phyloP scores from a whole-genome alignment of 768 basidiomycete genomes.

The Gymnopilus dilepis region DNA sequence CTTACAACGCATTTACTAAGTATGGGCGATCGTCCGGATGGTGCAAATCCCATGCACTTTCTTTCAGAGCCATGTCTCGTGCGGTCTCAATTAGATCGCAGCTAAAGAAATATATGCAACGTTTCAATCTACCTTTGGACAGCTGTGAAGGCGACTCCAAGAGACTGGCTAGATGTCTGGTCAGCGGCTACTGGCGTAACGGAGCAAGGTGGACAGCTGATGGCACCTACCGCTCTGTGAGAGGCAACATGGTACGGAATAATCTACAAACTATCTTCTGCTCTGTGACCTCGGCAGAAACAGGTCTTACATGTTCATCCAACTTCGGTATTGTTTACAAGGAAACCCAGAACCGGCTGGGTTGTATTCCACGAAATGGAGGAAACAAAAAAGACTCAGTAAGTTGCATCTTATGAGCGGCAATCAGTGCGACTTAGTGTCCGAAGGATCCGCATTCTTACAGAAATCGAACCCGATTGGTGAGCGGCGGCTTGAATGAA shows the following conservation, averaged over 20 bases:
- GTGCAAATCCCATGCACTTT: conserved; percentile 92
- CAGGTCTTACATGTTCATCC: conserved; percentile 92
- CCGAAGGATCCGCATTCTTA: conserved; percentile 93
- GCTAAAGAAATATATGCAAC: conserved; percentile 91
- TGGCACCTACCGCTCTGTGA: conserved; percentile 89
- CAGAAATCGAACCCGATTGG: conserved; percentile 97
- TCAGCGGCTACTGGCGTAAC: conserved; percentile 93
- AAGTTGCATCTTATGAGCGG: conserved; percentile 40
- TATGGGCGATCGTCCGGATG: conserved; percentile 87
- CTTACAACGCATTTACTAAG: conserved; percentile 90
- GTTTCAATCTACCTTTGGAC: conserved; percentile 80
- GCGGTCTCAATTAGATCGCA: conserved; percentile 96
- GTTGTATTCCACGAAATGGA: conserved; percentile 96
- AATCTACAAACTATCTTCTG: not conserved
- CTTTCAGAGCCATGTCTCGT: conserved; percentile 92
- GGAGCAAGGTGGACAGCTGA: conserved; percentile 91
- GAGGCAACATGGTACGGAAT: conserved; percentile 76
- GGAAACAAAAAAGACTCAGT: conserved; percentile 96
- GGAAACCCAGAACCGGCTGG: conserved; percentile 91
- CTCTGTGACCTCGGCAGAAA: not conserved
- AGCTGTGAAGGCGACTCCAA: conserved; percentile 92
- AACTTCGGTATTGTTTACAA: conserved; percentile 90
- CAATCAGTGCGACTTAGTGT: not conserved
- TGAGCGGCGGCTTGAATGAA: conserved; percentile 27
- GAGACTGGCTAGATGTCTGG: conserved; percentile 84